Base-by-base conservation (phyloP, 371 early-diverging fungal genomes). In the Mortierella sp. region DNA sequence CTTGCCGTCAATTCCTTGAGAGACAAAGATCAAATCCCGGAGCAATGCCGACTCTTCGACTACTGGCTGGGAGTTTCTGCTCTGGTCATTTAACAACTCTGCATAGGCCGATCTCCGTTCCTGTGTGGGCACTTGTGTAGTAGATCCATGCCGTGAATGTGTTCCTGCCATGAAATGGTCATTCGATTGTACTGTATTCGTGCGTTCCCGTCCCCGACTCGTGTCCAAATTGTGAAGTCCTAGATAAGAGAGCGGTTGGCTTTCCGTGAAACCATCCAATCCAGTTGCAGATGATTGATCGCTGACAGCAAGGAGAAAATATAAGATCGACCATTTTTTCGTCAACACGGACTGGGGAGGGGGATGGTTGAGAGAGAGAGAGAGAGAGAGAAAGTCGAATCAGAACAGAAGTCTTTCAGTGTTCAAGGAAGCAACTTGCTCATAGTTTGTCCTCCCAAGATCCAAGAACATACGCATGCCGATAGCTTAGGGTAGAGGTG, bases 1-100 rank as follows among this genome's bases (percentile, higher is more conserved):
- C 55, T 85, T 86, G 39, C 98, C 98, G 81, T 97, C 93, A 50
- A 98, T 93, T 2, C 96, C 98, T 76, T 97, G 98, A 74, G 96
- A 91, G 16, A 96, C 85, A 73, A 87, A 98, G 8, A 98, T 84
- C 53, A 96, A 76, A 57, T 98, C 98, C 2, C 91, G 87, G 41
- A 98, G 72, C 27, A 96, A 72, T 0, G 83, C 83, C 2, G 86
- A 71, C 72, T 97, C 96, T 14, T 86, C 69, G 5, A 90, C 81
- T n/a, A 83, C 82, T 54, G 83, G 71, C 41, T 72, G 70, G 27
- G 69, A 66, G 16, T 42, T 54, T 39, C 45, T 31, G 48, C 9
- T 31, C 23, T 54, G 52, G 26, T 39, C 65, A 28, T 68, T 62
- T 19, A 51, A 21, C 6, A 67, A 43, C 23, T 61, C 57, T 46